phyloP scores from a whole-genome alignment of 192 early-diverging fungal species.

The Backusella tuberculispora region DNA sequence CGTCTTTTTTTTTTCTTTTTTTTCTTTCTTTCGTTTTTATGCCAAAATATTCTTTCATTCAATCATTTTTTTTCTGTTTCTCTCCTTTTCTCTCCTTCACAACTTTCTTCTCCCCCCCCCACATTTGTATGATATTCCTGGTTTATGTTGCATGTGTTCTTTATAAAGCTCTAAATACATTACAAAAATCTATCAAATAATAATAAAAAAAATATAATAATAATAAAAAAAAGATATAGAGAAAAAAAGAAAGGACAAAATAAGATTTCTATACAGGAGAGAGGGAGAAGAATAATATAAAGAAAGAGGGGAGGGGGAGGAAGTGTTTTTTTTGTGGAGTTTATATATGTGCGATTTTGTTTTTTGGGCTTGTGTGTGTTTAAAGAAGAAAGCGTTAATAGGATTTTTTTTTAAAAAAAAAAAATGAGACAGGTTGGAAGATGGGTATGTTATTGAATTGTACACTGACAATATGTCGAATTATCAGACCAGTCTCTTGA shows the following conservation, averaged over 20 bases:
- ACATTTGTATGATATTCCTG: not conserved
- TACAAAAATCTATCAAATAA: constrained; percentile 14
- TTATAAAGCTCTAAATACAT: constrained; percentile 12
- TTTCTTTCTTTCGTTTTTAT: not conserved
- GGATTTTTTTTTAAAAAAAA: not conserved
- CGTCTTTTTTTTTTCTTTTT: not conserved
- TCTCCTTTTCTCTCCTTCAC: not conserved
- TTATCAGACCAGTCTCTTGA: constrained; percentile 10
- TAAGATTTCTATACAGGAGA: constrained; percentile 2
- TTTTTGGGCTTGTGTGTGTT: not conserved
- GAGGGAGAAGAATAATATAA: not conserved
- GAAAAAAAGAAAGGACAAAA: not conserved
- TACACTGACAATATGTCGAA: constrained; percentile 32
- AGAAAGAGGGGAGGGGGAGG: not conserved
- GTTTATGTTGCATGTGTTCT: constrained; percentile 12
- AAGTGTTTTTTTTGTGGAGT: not conserved
- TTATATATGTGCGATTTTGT: no score
- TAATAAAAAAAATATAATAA: constrained; percentile 11
- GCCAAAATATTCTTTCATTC: not conserved
- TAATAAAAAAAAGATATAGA: not conserved
- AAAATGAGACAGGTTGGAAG: not conserved
- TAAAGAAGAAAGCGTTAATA: constrained; percentile 2
- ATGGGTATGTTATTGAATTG: constrained; percentile 25
- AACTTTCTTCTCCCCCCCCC: not conserved
- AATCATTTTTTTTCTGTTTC: not conserved